Conservation (phyloP, 441 rosid genomes). For the Bocquillonia castaneifolia region DNA sequence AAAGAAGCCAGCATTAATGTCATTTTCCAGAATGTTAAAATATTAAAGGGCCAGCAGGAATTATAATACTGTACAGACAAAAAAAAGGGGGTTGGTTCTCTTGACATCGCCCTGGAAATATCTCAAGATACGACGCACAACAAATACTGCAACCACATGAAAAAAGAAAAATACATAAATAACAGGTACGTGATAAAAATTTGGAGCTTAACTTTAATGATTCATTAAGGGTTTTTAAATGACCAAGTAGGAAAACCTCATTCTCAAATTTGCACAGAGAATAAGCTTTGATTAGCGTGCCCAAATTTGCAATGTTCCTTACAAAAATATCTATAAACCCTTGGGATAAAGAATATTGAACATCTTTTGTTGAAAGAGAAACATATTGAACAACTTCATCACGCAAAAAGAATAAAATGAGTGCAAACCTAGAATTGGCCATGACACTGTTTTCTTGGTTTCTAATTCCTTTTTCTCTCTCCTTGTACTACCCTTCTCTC, state of each 20-base stretch:
- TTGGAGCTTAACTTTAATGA: background rate
- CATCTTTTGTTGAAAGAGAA: no score
- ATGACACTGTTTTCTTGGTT: no score
- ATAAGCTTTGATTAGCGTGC: background rate
- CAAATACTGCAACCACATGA: conserved; percentile 26
- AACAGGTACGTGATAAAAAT: background rate
- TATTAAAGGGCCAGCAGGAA: conserved; percentile 20
- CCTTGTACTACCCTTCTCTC: background rate
- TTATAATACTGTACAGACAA: conserved; percentile 29
- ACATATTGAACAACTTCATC: no score
- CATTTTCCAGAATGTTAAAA: conserved; percentile 20
- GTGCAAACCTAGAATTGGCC: background rate
- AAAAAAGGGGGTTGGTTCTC: conserved; percentile 15
- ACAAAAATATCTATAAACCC: background rate
- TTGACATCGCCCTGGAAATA: conserved; percentile 18
- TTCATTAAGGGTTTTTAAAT: background rate
- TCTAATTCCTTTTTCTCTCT: background rate
- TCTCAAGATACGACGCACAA: conserved; percentile 8
- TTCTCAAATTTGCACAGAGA: background rate
- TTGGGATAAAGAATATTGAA: background rate
- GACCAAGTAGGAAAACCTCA: background rate
- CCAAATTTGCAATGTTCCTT: background rate
- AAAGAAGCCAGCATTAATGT: conserved; percentile 29
- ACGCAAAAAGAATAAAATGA: background rate
- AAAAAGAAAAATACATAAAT: background rate